Evolutionary conservation across 1,284 basidiomycete species (phyloP).

Genomic region (Trametes pubescens): DNA sequence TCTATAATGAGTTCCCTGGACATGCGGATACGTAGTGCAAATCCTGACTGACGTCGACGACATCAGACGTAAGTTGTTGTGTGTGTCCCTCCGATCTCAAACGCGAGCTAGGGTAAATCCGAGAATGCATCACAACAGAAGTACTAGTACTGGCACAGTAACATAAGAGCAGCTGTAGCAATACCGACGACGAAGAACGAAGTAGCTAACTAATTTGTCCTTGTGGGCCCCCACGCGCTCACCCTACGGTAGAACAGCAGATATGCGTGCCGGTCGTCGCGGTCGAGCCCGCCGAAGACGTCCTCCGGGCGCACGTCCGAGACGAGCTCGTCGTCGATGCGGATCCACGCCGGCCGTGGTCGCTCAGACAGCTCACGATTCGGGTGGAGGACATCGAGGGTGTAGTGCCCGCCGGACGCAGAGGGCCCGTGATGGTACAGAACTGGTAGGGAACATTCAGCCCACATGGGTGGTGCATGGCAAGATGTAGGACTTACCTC

Average conservation of each 20-base stretch:
- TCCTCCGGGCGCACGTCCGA: conserved; percentile 80
- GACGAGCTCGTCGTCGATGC: conserved; percentile 94
- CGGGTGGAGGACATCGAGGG: conserved; percentile 88
- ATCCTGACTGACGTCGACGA: neutral
- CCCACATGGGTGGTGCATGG: neutral
- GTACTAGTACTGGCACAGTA: conserved; percentile 37
- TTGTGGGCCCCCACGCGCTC: conserved; percentile 35
- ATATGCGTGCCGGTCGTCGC: conserved; percentile 84
- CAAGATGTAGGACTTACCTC: conserved; percentile 61
- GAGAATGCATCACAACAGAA: conserved; percentile 27
- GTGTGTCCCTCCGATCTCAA: neutral
- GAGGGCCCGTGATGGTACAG: conserved; percentile 95
- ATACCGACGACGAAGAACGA: conserved; percentile 22
- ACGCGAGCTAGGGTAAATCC: conserved; percentile 13
- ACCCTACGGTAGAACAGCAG: conserved; percentile 83
- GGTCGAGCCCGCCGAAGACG: conserved; percentile 70
- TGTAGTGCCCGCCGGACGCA: conserved; percentile 96
- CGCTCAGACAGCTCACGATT: conserved; percentile 60
- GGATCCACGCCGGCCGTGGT: conserved; percentile 80
- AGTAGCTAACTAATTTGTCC: conserved; percentile 34
- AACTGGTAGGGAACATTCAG: conserved; percentile 52
- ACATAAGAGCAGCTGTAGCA: conserved; percentile 29
- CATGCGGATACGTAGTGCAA: neutral
- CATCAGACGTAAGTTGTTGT: neutral
- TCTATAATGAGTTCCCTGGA: conserved; percentile 1